Evolutionary conservation across 208 protist species (phyloP).

Genomic region (Trypanosoma caninum): DNA sequence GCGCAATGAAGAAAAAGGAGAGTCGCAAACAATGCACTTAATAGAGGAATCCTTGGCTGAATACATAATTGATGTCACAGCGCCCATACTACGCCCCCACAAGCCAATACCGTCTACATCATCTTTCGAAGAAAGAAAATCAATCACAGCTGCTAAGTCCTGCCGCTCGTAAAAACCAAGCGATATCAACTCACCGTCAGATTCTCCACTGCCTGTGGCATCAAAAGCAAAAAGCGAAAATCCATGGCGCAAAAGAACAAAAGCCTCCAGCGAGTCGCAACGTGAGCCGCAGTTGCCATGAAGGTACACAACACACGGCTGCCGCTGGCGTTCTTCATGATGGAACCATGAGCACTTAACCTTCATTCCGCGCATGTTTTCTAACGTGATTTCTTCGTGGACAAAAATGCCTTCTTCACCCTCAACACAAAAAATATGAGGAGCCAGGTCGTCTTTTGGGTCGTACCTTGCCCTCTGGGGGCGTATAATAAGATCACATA

Average conservation of each 20-base stretch:
- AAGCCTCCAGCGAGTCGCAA: slow-evolving; percentile 69
- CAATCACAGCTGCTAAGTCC: slow-evolving; percentile 86
- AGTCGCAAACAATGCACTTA: slow-evolving; percentile 92
- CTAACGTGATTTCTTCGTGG: slow-evolving; percentile 70
- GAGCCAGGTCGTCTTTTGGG: slow-evolving; percentile 47
- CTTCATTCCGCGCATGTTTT: slow-evolving; percentile 78
- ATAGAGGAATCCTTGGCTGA: slow-evolving; percentile 86
- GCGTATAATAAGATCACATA: slow-evolving; percentile 88
- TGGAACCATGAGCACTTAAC: slow-evolving; percentile 86
- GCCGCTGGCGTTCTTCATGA: slow-evolving; percentile 20
- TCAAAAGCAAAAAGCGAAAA: slow-evolving; percentile 93
- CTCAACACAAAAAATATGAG: slow-evolving; percentile 58
- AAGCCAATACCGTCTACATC: slow-evolving; percentile 79
- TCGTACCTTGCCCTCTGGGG: slow-evolving; percentile 68
- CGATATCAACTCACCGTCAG: slow-evolving; percentile 94
- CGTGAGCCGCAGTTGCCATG: slow-evolving; percentile 89
- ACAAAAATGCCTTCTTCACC: slow-evolving; percentile 32
- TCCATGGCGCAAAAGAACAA: slow-evolving; percentile 80
- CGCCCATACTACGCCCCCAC: slow-evolving; percentile 95
- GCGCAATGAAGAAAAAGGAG: slow-evolving; percentile 89
- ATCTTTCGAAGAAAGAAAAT: slow-evolving; percentile 65
- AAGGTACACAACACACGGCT: slow-evolving; percentile 90
- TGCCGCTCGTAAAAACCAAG: slow-evolving; percentile 95
- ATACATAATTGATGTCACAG: slow-evolving; percentile 95
- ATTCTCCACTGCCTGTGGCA: slow-evolving; percentile 89